These are phyloP conservation scores for Incumbomyces delicatus DNA, from an alignment of 2,329 filamentous ascomycete genomes.

Conservation along the genomic window DNA sequence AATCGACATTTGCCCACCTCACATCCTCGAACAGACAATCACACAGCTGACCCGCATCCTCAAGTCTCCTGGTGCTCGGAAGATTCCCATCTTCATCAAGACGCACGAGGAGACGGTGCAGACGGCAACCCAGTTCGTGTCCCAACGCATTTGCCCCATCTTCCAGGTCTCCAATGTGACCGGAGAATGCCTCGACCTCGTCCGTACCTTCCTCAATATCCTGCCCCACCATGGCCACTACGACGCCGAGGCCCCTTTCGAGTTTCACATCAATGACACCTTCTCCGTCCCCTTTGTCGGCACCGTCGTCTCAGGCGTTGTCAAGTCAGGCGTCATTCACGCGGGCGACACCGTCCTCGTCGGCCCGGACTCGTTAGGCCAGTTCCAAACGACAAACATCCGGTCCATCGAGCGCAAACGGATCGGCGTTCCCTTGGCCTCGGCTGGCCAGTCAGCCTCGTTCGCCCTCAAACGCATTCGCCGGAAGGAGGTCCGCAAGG, in stretches of 20 bases:
- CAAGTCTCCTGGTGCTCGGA: slow-evolving; percentile 84
- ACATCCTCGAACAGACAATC: slow-evolving; percentile 89
- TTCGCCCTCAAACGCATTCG: slow-evolving; percentile 83
- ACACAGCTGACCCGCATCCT: slow-evolving; percentile 85
- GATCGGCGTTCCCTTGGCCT: slow-evolving; percentile 75
- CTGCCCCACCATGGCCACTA: slow-evolving; percentile 91
- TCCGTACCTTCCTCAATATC: slow-evolving; percentile 89
- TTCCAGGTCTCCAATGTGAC: slow-evolving; percentile 99
- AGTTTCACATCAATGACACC: slow-evolving; percentile 93
- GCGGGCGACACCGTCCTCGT: slow-evolving; percentile 82
- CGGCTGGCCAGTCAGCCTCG: slow-evolving; percentile 83
- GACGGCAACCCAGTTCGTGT: slow-evolving; percentile 92
- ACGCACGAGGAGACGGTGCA: slow-evolving; percentile 84
- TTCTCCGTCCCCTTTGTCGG: slow-evolving; percentile 97
- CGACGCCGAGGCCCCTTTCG: slow-evolving; percentile 75
- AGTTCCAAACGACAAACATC: slow-evolving; percentile 78
- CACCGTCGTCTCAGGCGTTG: slow-evolving; percentile 88
- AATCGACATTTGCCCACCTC: slow-evolving; percentile 93
- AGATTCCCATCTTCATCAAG: slow-evolving; percentile 94
- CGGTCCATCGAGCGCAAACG: slow-evolving; percentile 92
- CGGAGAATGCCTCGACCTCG: slow-evolving; percentile 78
- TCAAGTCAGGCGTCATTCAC: slow-evolving; percentile 79
- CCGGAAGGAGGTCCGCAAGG: slow-evolving; percentile 88
- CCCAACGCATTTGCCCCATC: slow-evolving; percentile 87
- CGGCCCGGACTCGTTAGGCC: slow-evolving; percentile 80